These are phyloP conservation scores for Ganoderma lingzhi DNA, from an alignment of 1,284 basidiomycete species.

Conservation along the genomic window DNA sequence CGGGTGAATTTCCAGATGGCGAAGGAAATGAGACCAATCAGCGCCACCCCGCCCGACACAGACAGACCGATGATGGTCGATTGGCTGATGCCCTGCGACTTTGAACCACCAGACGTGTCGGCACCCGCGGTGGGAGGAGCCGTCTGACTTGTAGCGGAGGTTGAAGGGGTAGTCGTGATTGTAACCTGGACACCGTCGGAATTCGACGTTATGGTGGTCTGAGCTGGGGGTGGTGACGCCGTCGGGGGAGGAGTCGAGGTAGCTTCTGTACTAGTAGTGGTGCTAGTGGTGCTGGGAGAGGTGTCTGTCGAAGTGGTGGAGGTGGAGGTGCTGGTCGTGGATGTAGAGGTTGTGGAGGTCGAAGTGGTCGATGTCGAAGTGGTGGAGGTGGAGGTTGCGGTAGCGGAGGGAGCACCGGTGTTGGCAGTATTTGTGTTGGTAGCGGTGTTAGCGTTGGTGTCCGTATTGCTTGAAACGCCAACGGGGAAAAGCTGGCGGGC, in stretches of 20 bases:
- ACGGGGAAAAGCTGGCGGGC: constrained; percentile 20
- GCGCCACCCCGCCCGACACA: constrained; percentile 78
- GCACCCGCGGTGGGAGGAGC: constrained; percentile 22
- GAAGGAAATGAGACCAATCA: constrained; percentile 73
- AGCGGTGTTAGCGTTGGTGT: constrained; percentile 1
- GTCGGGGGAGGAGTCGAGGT: constrained; percentile 5
- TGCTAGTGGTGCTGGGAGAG: constrained; percentile 26
- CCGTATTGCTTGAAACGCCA: constrained; percentile 4
- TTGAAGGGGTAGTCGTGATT: constrained; percentile 28
- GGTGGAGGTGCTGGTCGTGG: constrained; percentile 33
- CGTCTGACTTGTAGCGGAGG: constrained; percentile 23
- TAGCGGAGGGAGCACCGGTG: neutral
- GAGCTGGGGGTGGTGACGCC: constrained; percentile 13
- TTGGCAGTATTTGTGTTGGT: constrained; percentile 4
- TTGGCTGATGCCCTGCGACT: constrained; percentile 52
- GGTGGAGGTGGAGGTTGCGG: constrained; percentile 18
- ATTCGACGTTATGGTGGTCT: constrained; percentile 32
- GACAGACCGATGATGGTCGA: constrained; percentile 82
- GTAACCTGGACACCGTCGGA: constrained; percentile 36
- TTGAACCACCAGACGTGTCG: constrained; percentile 8
- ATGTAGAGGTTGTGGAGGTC: constrained; percentile 28
- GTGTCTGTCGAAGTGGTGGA: constrained; percentile 29
- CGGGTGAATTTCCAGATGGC: constrained; percentile 85
- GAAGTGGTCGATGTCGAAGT: constrained; percentile 23
- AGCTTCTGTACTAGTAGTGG: constrained; percentile 17